Conservation (phyloP, 1,284 basidiomycete genomes). For the Ceratobasidium sp. region DNA sequence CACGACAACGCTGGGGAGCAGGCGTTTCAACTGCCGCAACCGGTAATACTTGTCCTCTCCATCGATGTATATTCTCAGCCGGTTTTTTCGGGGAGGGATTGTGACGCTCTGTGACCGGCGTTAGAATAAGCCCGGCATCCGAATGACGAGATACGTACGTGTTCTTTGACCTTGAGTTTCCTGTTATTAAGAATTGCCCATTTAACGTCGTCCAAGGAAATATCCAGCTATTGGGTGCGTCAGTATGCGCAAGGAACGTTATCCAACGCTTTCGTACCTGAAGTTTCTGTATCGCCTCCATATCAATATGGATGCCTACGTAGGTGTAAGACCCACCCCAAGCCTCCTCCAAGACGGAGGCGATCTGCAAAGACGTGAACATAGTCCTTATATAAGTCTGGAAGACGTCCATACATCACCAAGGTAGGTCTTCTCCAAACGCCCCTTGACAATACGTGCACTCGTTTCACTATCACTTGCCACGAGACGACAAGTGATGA, state of each 20-base stretch:
- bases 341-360: conserved; percentile 92
- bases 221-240: conserved; percentile 71
- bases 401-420: conserved; percentile 76
- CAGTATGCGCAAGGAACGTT: background rate
- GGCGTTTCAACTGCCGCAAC: conserved; percentile 82
- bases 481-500: conserved; percentile 95
- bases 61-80: conserved; percentile 86
- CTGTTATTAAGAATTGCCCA: conserved; percentile 86
- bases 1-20: conserved; percentile 83
- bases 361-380: conserved; percentile 63
- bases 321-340: conserved; percentile 94
- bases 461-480: conserved; percentile 84
- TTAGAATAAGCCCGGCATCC: background rate
- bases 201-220: conserved; percentile 92
- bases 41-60: conserved; percentile 87
- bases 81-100: conserved; percentile 74
- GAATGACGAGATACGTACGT: conserved; percentile 56
- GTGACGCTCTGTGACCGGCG: conserved; percentile 66
- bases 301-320: conserved; percentile 92
- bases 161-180: conserved; percentile 92
- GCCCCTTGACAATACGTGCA: conserved; percentile 96
- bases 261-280: conserved; percentile 61
- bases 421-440: conserved; percentile 93
- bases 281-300: conserved; percentile 85
- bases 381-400: background rate